Evolutionary conservation across 2,329 filamentous ascomycete species (phyloP).

Genomic region (Talaromyces sp.): DNA sequence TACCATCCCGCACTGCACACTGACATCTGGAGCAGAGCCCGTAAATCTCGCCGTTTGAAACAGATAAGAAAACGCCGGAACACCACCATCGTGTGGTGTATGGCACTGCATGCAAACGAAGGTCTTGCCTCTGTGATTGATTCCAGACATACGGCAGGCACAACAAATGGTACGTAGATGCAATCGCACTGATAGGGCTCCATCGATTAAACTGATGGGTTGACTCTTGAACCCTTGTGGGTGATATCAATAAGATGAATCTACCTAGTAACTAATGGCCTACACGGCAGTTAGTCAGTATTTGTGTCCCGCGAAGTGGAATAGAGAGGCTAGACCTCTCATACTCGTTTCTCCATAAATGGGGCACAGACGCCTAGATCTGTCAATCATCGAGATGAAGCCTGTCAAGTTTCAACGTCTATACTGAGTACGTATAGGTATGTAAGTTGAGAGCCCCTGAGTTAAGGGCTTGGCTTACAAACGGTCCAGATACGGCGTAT

Average conservation of each 20-base stretch:
- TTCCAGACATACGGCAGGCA: neutral
- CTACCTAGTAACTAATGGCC: neutral
- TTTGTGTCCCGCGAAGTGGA: too few relatives aligned
- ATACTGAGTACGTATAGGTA: neutral
- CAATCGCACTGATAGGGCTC: neutral
- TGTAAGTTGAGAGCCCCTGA: neutral
- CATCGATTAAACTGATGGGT: too few relatives aligned
- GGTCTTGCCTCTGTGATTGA: neutral
- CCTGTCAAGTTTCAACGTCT: too few relatives aligned
- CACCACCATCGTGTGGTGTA: neutral
- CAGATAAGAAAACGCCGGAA: neutral
- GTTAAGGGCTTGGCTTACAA: neutral
- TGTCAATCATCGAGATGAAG: neutral
- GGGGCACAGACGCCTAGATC: neutral
- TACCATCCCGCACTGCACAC: neutral
- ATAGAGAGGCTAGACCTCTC: too few relatives aligned
- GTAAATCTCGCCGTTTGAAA: neutral
- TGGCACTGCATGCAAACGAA: neutral
- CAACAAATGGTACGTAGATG: neutral
- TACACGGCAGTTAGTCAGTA: too few relatives aligned
- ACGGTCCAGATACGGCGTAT: neutral
- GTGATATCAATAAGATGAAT: neutral
- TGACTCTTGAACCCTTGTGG: too few relatives aligned
- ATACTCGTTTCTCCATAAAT: neutral
- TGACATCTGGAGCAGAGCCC: neutral